A percentile compares a stretch with the other conserved stretches of the same genome.
phyloP scores from a whole-genome alignment of 1,284 basidiomycete species.

The Puccinia horiana region DNA sequence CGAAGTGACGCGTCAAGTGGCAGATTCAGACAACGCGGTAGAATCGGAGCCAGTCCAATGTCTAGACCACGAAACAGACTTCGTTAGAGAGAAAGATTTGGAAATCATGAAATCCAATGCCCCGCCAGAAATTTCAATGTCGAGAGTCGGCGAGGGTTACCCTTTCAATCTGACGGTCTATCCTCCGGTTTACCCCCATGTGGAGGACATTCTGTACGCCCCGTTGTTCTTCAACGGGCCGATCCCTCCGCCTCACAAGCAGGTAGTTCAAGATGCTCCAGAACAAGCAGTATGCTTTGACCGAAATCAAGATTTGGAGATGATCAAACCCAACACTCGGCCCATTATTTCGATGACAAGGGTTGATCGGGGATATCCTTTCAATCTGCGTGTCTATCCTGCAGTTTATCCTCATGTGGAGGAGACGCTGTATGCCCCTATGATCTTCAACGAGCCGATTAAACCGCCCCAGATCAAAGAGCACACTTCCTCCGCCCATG shows the following conservation, averaged over 20 bases:
- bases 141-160: neutral
- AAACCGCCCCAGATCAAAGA: neutral
- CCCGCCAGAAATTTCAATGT: neutral
- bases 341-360: neutral
- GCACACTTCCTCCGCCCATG: neutral
- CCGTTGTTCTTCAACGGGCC: neutral
- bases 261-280: no score
- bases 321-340: neutral
- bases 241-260: neutral
- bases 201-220: neutral
- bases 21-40: neutral
- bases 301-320: neutral
- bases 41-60: neutral
- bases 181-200: conserved; percentile 25
- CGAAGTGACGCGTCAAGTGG: neutral
- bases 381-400: conserved; percentile 28
- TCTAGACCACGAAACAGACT: neutral
- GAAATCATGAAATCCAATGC: neutral
- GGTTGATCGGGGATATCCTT: conserved; percentile 5
- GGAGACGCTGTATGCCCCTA: neutral
- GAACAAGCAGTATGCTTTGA: neutral
- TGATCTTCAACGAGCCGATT: neutral
- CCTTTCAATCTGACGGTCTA: conserved; percentile 27
- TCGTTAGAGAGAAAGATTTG: neutral
- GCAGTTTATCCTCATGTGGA: conserved; percentile 14